Evolutionary conservation across 2,329 filamentous ascomycete genomes (phyloP), one percentile per base, ranked within the genome.

Genomic region (Hypoxylon sp.): DNA sequence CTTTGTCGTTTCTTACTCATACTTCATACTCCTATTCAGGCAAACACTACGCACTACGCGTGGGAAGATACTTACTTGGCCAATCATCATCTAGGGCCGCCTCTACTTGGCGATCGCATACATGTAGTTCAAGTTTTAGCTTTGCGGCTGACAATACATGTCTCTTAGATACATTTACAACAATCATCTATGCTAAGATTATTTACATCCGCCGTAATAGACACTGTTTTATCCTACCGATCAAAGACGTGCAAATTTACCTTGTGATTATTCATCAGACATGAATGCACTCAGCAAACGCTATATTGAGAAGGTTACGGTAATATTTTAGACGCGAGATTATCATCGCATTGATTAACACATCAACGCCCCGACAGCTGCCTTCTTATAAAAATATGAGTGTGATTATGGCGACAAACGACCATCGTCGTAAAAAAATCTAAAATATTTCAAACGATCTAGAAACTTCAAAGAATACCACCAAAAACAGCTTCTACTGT

Each of bases 51-150:
- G 25, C 43, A 25, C 3, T 11, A 60, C 25, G 25, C 17, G n/a
- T 51, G 34, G 45, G 46, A 43, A 51, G 14, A 51, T 36, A 5
- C 48, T 28, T 60, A 38, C 51, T 50, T 41, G 10, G n/a, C 43
- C 46, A 50, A 50, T 51, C 36, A 45, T 25, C 21, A 25, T 11
- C 9, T 13, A 53, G 11, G 19, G 2, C n/a, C 17, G 38, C 38
- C 17, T 13, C 17, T 32, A 14, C 53, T 58, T 58, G 52, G 53
- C 52, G 53, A 63, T 58, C 52, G 57, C 38, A 28, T 58, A 57
- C 21, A 58, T 52, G 14, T 14, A n/a, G 34, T 51, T 19, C 23
- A 58, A 51, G 14, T 21, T 46, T 48, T 28, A 36, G 48, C 21
- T 36, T 49, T 46, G 38, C 48, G 48, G 48, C 30, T 63, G 53